A percentile compares a stretch with the other conserved stretches of the same genome.
Conservation (phyloP, 2,329 filamentous ascomycete genomes). For the Pseudopyrenochaeta lycopersici region DNA sequence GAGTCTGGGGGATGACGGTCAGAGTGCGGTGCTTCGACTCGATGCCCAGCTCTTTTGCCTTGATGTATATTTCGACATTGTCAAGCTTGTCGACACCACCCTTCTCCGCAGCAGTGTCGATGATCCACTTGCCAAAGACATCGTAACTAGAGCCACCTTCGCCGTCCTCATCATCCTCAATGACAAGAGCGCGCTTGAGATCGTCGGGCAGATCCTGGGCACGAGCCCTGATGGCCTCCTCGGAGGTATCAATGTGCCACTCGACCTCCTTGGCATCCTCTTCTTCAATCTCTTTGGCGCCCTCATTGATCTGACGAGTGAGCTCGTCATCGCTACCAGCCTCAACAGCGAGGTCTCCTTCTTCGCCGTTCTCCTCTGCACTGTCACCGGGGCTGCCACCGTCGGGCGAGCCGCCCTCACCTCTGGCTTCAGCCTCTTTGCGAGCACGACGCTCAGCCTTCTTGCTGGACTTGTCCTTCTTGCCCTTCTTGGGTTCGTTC, state of each 20-base stretch:
- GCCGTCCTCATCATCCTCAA: slow-evolving; percentile 83
- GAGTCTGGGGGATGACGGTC: slow-evolving; percentile 87
- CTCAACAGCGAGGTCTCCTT: slow-evolving; percentile 71
- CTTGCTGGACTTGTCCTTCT: slow-evolving; percentile 97
- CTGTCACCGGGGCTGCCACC: slow-evolving; percentile 72
- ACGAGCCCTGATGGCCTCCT: slow-evolving; percentile 92
- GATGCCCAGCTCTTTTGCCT: slow-evolving; percentile 95
- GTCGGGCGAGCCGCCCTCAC: slow-evolving; percentile 61
- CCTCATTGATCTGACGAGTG: slow-evolving; percentile 75
- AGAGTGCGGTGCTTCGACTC: slow-evolving; percentile 94
- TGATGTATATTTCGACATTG: slow-evolving; percentile 91
- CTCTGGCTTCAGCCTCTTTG: slow-evolving; percentile 71
- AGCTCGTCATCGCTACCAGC: slow-evolving; percentile 92
- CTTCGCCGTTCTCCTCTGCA: slow-evolving; percentile 70
- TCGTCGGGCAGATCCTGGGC: slow-evolving; percentile 92
- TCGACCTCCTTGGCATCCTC: slow-evolving; percentile 82
- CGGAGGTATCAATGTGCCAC: slow-evolving; percentile 97
- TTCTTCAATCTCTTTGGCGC: slow-evolving; percentile 76
- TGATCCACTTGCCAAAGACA: slow-evolving; percentile 91
- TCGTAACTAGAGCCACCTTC: slow-evolving; percentile 87
- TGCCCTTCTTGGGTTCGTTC: slow-evolving; percentile 90
- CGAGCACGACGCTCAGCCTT: slow-evolving; percentile 87
- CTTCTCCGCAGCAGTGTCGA: slow-evolving; percentile 74
- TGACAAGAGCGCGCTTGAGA: slow-evolving; percentile 88
- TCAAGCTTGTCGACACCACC: slow-evolving; percentile 81